Conservation (phyloP, 2,329 filamentous ascomycete species). For the Claviceps humidiphila region DNA sequence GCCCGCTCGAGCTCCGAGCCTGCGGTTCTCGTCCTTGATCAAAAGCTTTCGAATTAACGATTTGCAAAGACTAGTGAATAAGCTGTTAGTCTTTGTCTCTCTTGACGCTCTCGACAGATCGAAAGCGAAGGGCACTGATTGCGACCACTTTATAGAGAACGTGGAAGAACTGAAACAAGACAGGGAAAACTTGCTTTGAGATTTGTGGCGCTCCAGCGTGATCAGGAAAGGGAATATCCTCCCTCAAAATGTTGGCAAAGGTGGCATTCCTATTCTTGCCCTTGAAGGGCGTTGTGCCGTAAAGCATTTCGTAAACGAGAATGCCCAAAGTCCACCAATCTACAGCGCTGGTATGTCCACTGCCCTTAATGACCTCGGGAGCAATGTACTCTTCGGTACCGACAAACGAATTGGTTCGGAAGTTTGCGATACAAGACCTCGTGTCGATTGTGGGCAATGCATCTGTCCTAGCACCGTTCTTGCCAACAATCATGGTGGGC, state of each 20-base stretch:
- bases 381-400: conserved; percentile 98
- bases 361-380: conserved; percentile 96
- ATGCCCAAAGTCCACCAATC: conserved; percentile 99
- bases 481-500: conserved; percentile 93
- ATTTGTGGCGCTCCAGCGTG: conserved; percentile 71
- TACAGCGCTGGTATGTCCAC: conserved; percentile 93
- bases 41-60: conserved; percentile 89
- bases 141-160: no score
- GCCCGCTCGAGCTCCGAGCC: conserved; percentile 83
- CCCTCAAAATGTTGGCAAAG: conserved; percentile 90
- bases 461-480: conserved; percentile 72
- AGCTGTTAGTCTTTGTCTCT: neutral
- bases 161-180: neutral
- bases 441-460: conserved; percentile 95
- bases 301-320: conserved; percentile 96
- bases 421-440: conserved; percentile 95
- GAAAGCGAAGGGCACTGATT: no score
- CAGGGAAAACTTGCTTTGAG: conserved; percentile 61
- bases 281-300: conserved; percentile 97
- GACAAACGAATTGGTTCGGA: conserved; percentile 96
- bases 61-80: conserved; percentile 68
- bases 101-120: neutral
- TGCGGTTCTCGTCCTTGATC: conserved; percentile 93
- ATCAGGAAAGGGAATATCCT: conserved; percentile 94
- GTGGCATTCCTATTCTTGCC: conserved; percentile 97